phyloP scores from a whole-genome alignment of 2,329 filamentous ascomycete genomes.

The Cucurbitaria berberidis region DNA sequence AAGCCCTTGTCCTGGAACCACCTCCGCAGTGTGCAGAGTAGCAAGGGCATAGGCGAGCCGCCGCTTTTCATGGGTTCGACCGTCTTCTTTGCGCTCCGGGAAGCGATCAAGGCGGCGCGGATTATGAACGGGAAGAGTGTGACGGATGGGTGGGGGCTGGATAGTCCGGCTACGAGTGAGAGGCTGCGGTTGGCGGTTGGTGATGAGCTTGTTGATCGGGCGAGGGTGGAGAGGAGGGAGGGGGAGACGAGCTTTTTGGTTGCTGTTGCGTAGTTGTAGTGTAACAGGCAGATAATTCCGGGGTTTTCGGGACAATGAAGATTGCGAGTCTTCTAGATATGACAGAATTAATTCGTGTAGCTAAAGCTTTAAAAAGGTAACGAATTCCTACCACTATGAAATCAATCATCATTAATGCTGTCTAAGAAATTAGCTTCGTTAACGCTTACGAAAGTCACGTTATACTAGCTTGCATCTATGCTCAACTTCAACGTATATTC shows the following conservation, averaged over 20 bases:
- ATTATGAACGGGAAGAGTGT: slow-evolving; percentile 49
- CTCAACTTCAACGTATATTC: too few relatives aligned
- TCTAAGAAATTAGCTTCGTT: too few relatives aligned
- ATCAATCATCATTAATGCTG: too few relatives aligned
- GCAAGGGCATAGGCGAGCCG: slow-evolving; percentile 76
- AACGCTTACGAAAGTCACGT: too few relatives aligned
- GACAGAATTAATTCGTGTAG: too few relatives aligned
- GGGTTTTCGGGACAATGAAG: too few relatives aligned
- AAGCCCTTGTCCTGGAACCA: slow-evolving; percentile 75
- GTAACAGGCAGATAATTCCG: too few relatives aligned
- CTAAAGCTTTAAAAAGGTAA: too few relatives aligned
- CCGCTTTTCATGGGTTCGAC: slow-evolving; percentile 78
- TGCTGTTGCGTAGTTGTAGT: slow-evolving; percentile 28
- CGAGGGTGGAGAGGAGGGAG: slow-evolving; percentile 69
- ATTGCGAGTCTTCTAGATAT: too few relatives aligned
- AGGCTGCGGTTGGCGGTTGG: slow-evolving; percentile 77
- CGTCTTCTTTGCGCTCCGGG: slow-evolving; percentile 86
- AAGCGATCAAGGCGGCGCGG: slow-evolving; percentile 77
- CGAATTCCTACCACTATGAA: too few relatives aligned
- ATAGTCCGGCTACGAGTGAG: slow-evolving; percentile 84
- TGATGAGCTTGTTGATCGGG: slow-evolving; percentile 76
- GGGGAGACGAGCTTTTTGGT: slow-evolving; percentile 62
- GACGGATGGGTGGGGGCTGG: slow-evolving; percentile 61
- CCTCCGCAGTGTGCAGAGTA: slow-evolving; percentile 80
- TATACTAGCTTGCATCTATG: too few relatives aligned